These are phyloP conservation scores for Boletus semigastroideus DNA, from an alignment of 1,284 basidiomycete genomes.

Conservation along the genomic window DNA sequence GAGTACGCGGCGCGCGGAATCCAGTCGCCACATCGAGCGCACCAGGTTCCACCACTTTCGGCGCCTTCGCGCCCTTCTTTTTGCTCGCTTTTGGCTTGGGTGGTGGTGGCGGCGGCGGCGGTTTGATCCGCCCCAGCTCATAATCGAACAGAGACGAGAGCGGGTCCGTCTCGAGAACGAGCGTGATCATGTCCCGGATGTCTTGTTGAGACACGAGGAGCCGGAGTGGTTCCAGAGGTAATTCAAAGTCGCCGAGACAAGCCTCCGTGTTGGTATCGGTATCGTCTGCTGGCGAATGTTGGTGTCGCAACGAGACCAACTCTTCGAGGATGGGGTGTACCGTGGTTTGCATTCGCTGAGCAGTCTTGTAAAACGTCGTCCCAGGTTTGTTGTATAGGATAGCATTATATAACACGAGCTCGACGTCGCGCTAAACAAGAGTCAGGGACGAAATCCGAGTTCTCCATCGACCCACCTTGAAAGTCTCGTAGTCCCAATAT, in stretches of 20 bases:
- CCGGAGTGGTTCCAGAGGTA: slow-evolving; percentile 53
- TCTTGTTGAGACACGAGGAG: slow-evolving; percentile 52
- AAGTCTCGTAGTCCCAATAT: slow-evolving; percentile 75
- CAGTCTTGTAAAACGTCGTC: slow-evolving; percentile 72
- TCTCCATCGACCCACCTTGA: slow-evolving; percentile 56
- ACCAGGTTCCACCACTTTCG: slow-evolving; percentile 36
- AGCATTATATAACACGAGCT: slow-evolving; percentile 85
- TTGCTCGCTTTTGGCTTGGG: slow-evolving; percentile 37
- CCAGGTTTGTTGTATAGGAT: slow-evolving; percentile 83
- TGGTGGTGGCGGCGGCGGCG: slow-evolving; percentile 45
- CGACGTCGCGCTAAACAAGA: slow-evolving; percentile 71
- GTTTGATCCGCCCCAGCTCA: slow-evolving; percentile 62
- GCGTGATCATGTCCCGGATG: slow-evolving; percentile 50
- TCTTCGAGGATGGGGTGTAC: slow-evolving; percentile 60
- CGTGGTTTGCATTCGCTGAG: slow-evolving; percentile 66
- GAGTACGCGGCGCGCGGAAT: slow-evolving; percentile 49
- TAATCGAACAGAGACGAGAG: slow-evolving; percentile 68
- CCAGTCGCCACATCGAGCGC: slow-evolving; percentile 33
- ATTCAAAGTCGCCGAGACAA: slow-evolving; percentile 70
- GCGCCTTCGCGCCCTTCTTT: slow-evolving; percentile 35
- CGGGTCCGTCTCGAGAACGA: slow-evolving; percentile 57
- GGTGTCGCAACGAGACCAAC: slow-evolving; percentile 40
- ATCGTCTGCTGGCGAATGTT: slow-evolving; percentile 11
- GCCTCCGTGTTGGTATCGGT: background rate
- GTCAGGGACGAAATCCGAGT: background rate